Evolutionary conservation across 306 rosid genomes (phyloP), one percentile per base, ranked within the genome.

Genomic region (Potentilla sterilis): DNA sequence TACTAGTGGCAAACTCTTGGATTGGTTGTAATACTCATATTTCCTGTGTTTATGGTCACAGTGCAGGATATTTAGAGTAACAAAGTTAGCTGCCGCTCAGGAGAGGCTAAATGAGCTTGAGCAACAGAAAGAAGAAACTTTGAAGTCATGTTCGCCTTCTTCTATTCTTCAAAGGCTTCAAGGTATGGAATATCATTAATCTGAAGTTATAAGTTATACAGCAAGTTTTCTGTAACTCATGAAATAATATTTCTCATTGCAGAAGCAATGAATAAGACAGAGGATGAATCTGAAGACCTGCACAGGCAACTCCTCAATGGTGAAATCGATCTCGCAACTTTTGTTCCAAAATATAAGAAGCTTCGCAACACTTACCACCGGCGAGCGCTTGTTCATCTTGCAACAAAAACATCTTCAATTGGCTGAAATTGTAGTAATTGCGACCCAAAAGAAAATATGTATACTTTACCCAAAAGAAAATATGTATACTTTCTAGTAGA

Each of bases 21-120:
- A 75, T 62, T 70, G 70, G 77, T 78, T 74, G 40, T 52, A 58
- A 35, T n/a, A n/a, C 42, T 59, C 72, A 58, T 43, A 47, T 48
- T 44, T 77, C 40, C 69, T 69, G 32, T n/a, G n/a, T n/a, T 67
- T 59, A 67, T 68, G 81, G 74, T 64, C 47, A 80, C 96, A 96
- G 99, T 89, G 92, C 81, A 85, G 98, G 86, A 90, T 96, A 79
- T 92, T 96, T 72, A 86, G 96, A 73, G 92, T 97, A 78, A 92
- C 97, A 0, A 96, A 92, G 83, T 77, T 96, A 76, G 99, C 99
- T 55, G 77, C 98, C 40, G 99, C 98, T n/a, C 92, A 81, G 69
- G 99, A 96, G 88, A 96, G 87, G 81, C 85, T 92, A 74, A 83
- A 88, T 77, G 99, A 92, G 73, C 99, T 92, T 51, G 96, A 96